Evolutionary conservation across 177 flowering plant species (phyloP), one percentile per base, ranked within the genome.

Genomic region (Vitis hybrid): DNA sequence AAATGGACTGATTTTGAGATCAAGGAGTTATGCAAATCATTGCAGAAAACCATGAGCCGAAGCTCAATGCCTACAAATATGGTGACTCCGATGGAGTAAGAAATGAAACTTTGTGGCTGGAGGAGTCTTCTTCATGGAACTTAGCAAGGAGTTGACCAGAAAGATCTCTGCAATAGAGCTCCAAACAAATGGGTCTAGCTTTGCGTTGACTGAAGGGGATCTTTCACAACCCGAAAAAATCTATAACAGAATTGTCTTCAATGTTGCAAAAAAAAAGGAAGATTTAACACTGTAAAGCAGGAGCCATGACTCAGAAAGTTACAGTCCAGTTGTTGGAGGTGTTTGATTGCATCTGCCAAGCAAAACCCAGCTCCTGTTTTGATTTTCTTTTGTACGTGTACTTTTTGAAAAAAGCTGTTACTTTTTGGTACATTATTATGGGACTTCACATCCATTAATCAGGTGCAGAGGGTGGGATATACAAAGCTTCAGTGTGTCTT

Each of bases 171-270:
- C 54, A 80, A 49, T 64, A 79, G 90, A 71, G 56, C 51, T 48
- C 70, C 78, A 27, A 13, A 10, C 18, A 18, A 78, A 60, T 65
- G 70, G 83, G 10, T 78, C 91, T 13, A 83, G 91, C 80, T 80
- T 95, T 57, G 72, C 76, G 68, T 82, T 93, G n/a, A 75, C 82
- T 17, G 98, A 93, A 80, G 99, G 99, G 14, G 98, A 95, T 71
- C 83, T 93, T 64, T 70, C 91, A 84, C 99, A 91, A 78, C 87
- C 99, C 4, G 98, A 93, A 74, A 84, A 86, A 75, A 82, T 80
- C 15, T 79, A 69, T 24, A 88, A 90, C 13, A 97, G 98, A 50
- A 83, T 93, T 72, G 81, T 91, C 56, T 79, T 93, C 46, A 90
- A 91, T 66, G 84, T 93, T 24, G 92, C 91, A 19, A 19, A 24